Evolutionary conservation across 164 flowering plant species (phyloP), one percentile per base, ranked within the genome.

Genomic region (Tetrastigma voinierianum): DNA sequence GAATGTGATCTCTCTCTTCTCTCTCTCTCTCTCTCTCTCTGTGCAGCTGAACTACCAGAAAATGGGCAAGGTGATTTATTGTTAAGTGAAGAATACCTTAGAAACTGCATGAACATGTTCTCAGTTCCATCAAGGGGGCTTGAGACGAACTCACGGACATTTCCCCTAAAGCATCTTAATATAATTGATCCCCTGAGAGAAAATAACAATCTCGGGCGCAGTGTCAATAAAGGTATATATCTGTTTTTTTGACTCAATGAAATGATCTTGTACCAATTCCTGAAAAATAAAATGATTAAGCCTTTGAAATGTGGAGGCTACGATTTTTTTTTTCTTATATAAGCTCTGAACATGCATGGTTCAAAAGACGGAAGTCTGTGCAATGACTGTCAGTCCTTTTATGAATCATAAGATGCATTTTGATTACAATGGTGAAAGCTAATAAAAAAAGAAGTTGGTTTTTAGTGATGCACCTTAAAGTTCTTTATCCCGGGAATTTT

Each of bases 161-260:
- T 86, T 68, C 69, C 78, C 20, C 57, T 46, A 17, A 86, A 84
- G 78, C 74, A 77, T 77, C 76, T 86, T 10, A 86, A 84, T 61
- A 81, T 84, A 43, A 54, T 90, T 67, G 98, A 93, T 80, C 96
- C 94, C 1, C 73, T 93, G 61, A 93, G 77, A 71, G 91, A 81
- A 46, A 86, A 84, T 61, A 93, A 91, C 77, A 91, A 93, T 73
- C 90, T 91, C 48, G 97, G 97, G 13, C 94, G 97, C 51, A 91
- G 98, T 82, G 91, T 93, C n/a, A 83, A 76, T 75, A 83, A 71
- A 84, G 96, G 97, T 92, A 71, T 68, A 73, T 12, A 23, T 24
- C 52, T 25, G 23, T 46, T 67, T 62, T n/a, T n/a, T 8, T 56
- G 43, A 67, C 51, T 25, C 12, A 4, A 7, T 51, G 1, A 20